These are phyloP conservation scores for Fusarium newnesense DNA, from an alignment of 2,329 filamentous ascomycete genomes.

Conservation along the genomic window DNA sequence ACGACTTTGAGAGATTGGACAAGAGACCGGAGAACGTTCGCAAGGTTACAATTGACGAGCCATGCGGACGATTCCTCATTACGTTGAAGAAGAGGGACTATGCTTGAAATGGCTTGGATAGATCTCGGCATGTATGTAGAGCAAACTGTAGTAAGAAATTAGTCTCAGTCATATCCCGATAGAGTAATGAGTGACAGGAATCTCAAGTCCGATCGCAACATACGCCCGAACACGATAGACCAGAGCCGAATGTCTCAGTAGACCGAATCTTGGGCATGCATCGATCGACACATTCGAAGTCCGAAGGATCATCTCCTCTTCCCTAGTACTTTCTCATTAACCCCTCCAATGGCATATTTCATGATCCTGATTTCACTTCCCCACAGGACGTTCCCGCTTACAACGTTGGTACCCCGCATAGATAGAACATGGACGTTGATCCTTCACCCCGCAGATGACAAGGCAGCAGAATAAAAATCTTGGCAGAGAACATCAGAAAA, in stretches of 20 bases:
- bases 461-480: conserved; percentile 15
- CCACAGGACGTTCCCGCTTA: neutral
- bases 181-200: neutral
- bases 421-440: neutral
- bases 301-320: neutral
- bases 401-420: neutral
- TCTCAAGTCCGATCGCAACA: too few species aligned
- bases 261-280: neutral
- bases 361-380: neutral
- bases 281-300: fast-evolving
- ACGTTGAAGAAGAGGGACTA: conserved; percentile 12
- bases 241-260: neutral
- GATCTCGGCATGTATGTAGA: neutral
- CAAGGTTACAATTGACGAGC: conserved; percentile 24
- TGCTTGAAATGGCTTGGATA: neutral
- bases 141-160: neutral
- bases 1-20: conserved; percentile 19
- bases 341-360: neutral
- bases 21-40: conserved; percentile 19
- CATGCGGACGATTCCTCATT: conserved; percentile 13
- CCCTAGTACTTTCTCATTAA: neutral
- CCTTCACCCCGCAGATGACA: conserved; percentile 2
- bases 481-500: neutral
- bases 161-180: neutral
- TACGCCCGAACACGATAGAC: neutral